Evolutionary conservation across 345 rosid genomes (phyloP), one percentile per base, ranked within the genome.

Genomic region (Citrus unshiu): DNA sequence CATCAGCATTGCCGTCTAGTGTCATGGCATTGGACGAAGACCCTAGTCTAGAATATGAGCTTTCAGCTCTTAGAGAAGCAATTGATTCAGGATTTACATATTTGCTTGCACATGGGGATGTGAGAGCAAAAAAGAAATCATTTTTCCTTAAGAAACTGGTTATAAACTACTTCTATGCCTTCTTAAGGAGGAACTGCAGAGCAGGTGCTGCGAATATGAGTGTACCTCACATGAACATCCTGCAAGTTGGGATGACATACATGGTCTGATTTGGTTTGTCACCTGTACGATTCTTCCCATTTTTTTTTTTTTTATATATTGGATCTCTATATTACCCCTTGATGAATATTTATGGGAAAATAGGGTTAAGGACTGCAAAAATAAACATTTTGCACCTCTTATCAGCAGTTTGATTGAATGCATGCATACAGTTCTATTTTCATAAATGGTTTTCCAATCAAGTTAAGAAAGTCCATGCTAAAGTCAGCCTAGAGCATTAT

Each of bases 211-310:
- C 97, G 0, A 92, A 87, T 65, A 71, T 91, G 86, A 90, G 91
- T 40, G 97, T 92, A 68, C 99, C 99, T 78, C 99, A 91, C 84
- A 89, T 88, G 94, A 89, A 95, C 79, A 89, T 93, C 86, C 70
- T 96, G 77, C 89, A 92, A 85, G 98, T 89, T 63, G 91, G 94
- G 72, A 94, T 90, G 95, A 93, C 99, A 32, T 93, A 94, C 77
- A 89, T 93, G 95, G 99, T 93, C 72, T 96, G 73, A 83, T 80
- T 75, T 46, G 62, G 68, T 27, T 13, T 67, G 65, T 51, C 40
- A 29, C 29, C 56, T 8, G 7, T 18, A 25, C 14, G 56, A 24
- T 14, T 40, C 77, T 60, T 14, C 6, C 46, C 43, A 56, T 58
- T 35, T 39, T 39, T 60, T 29, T 29, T 29, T 29, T 29, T 3